Percentiles rank a stretch among this genome's conserved stretches.
Evolutionary conservation across 257 asterid species (phyloP).

Genomic region (Primulina tabacum): DNA sequence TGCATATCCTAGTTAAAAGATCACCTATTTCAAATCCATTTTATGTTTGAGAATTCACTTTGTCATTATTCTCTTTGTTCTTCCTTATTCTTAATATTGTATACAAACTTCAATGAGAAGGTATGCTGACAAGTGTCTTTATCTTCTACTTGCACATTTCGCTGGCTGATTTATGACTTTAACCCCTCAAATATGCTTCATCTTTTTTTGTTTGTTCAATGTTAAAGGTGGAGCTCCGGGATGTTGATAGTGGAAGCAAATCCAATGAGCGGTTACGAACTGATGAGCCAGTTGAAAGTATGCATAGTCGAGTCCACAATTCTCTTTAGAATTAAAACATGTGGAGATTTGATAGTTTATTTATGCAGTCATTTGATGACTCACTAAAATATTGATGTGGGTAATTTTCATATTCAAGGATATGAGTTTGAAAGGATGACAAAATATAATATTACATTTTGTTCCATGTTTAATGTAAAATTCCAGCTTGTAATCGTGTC

Average conservation of each 20-base stretch:
- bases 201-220: constrained; percentile 22
- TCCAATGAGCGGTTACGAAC: constrained; percentile 87
- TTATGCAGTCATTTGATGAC: constrained; percentile 17
- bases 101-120: not conserved
- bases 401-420: constrained; percentile 2
- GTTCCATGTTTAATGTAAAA: constrained; percentile 1
- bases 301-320: constrained; percentile 28
- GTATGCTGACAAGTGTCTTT: not conserved
- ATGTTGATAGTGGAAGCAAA: constrained; percentile 87
- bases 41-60: too few relatives aligned
- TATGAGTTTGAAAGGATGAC: not conserved
- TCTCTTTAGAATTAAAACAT: constrained; percentile 12
- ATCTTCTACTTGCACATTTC: not conserved
- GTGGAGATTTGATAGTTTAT: constrained; percentile 14
- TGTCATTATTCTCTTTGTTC: too few relatives aligned
- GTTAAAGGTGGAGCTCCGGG: constrained; percentile 93
- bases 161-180: not conserved
- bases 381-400: constrained; percentile 12
- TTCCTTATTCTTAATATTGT: too few relatives aligned
- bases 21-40: too few relatives aligned
- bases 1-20: too few relatives aligned
- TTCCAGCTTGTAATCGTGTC: constrained; percentile 9
- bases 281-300: constrained; percentile 88
- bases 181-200: constrained; percentile 13
- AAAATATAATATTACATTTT: not conserved